Evolutionary conservation across 345 rosid species (phyloP), one percentile per base, ranked within the genome.

Genomic region (Camelina hispida): DNA sequence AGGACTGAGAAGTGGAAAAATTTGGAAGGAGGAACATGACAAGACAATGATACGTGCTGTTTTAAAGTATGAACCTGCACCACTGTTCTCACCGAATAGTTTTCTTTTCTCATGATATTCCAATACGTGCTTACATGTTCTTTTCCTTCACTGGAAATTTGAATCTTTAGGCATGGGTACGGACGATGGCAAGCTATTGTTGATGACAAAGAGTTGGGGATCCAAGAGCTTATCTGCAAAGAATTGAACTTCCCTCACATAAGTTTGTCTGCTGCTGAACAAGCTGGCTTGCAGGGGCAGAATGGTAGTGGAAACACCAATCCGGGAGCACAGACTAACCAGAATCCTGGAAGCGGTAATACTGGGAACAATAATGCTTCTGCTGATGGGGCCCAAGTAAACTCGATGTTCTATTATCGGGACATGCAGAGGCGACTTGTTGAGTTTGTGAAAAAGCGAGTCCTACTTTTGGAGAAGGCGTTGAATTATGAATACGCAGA

Each of bases 111-210:
- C 17, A 16, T 53, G 34, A 17, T 10, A 37, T 62, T 53, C 23
- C 63, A 44, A 15, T 25, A 44, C 20, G 58, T 69, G 15, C 52
- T 75, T 51, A 40, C 12, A 1, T 37, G 57, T 51, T 42, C 14
- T 22, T 61, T 63, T 55, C 47, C 55, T 72, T 56, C 52, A 66
- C 65, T 42, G 55, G 60, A 35, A 47, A 37, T 40, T 42, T 35
- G 32, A 52, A 53, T 76, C 68, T 59, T 60, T 60, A 96, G 99
- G 90, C 99, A 96, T 81, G 99, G 99, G 42, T 96, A 93, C 53
- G 99, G 99, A 81, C 87, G 98, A 82, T 93, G 99, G 99, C 99
- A 93, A 85, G 97, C 98, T 37, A 93, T 96, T 74, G 90, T 91
- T 74, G 98, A 96, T 82, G 98, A 96, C 81, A 93, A 85, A 83